Evolutionary conservation across 495 filamentous ascomycete species (phyloP), one percentile per base, ranked within the genome.

Genomic region (Penicillium lagena): DNA sequence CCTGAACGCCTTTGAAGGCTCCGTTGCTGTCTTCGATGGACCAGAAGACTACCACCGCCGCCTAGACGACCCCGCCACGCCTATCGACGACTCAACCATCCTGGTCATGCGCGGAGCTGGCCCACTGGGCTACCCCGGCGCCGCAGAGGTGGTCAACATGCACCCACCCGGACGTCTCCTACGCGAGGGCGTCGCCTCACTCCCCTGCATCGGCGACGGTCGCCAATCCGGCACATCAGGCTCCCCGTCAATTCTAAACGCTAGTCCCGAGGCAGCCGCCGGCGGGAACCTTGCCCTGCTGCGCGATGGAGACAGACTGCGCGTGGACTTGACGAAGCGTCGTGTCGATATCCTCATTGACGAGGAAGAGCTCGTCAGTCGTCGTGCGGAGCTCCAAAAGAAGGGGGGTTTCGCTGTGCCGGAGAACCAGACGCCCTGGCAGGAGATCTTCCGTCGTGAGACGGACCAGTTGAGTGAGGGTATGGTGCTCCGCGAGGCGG

Each of bases 351-450:
- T 82, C 27, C 55, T 78, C 35, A 62, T 81, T 10, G 57, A 62
- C 1, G 64, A 72, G 29, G 66, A 72, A n/a, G 89, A 93, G 60
- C 60, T 98, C 47, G 73, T 65, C 12, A 63, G 70, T 50, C 68
- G 90, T 46, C 75, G 76, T 59, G 72, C 80, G 48, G 78, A 76
- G 7, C 42, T 69, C 11, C 50, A 58, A 11, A 42, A 51, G 0
- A 43, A 52, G 8, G 73, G 70, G 3, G 67, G 67, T 2, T 71
- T 66, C 42, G 38, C 46, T 32, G 45, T 47, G 1, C 56, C 63
- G 4, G 62, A 64, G 47, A 69, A 64, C 39, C 67, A 69, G 29
- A 77, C 72, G 3, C 73, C 73, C 12, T 77, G 72, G 69, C 72
- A 75, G 46, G 72, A 77, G 43, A 45, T 77, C 15, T 77, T 77